Percentiles rank a stretch among this genome's conserved stretches.
Conservation (phyloP, 345 rosid genomes). For the Camelina hispida region DNA sequence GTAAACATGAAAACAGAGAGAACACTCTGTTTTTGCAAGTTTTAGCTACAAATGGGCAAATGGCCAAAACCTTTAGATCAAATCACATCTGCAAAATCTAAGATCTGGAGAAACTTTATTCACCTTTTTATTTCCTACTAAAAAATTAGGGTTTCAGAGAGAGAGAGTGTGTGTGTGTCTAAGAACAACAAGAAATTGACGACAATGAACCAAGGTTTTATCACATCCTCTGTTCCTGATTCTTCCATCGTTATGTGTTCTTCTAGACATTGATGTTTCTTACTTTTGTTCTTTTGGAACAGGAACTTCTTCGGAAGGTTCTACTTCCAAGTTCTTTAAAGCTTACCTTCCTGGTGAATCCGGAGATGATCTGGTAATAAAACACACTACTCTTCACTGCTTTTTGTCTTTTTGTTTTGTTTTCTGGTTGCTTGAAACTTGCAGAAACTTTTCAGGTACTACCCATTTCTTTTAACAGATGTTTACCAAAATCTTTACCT, state of each 20-base stretch:
- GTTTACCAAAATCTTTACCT: not conserved
- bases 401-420: not conserved
- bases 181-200: slow-evolving; percentile 6
- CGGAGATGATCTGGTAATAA: slow-evolving; percentile 28
- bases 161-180: no score
- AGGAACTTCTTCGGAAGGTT: not conserved
- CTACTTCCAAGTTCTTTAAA: slow-evolving; percentile 17
- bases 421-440: not conserved
- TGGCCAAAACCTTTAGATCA: not conserved
- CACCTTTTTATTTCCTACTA: not conserved
- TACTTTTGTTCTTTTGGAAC: not conserved
- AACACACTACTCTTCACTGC: not conserved
- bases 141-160: not conserved
- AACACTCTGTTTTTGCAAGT: slow-evolving; percentile 25
- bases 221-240: not conserved
- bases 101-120: not conserved
- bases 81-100: not conserved
- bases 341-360: not conserved
- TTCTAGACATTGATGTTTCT: not conserved
- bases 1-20: slow-evolving; percentile 14
- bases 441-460: slow-evolving; percentile 14
- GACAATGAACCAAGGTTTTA: slow-evolving; percentile 22
- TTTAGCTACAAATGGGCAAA: slow-evolving; percentile 12
- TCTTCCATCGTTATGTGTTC: not conserved
- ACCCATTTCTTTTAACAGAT: slow-evolving; percentile 14